Percentiles rank a stretch among this genome's conserved stretches.
These are phyloP conservation scores for Metschnikowia anglica DNA, from an alignment of 805 yeast genomes.

Conservation along the genomic window DNA sequence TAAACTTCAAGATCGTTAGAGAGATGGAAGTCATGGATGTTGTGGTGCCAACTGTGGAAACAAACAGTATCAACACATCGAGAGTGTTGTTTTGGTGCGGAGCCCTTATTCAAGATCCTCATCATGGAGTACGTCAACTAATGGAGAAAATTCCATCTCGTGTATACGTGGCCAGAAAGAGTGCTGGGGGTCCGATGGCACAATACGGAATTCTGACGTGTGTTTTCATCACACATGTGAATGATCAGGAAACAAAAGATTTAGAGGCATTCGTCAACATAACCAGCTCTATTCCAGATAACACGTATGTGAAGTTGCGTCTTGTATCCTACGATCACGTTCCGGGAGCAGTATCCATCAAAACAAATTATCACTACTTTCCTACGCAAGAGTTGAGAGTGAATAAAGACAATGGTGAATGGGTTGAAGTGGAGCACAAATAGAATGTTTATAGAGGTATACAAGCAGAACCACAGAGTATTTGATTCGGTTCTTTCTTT, in stretches of 20 bases:
- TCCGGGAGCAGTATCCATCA: conserved; percentile 81
- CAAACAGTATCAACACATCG: conserved; percentile 57
- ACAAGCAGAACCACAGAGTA: not conserved
- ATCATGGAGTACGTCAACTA: conserved; percentile 85
- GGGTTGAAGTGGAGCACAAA: conserved; percentile 50
- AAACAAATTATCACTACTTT: conserved; percentile 87
- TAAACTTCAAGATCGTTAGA: conserved; percentile 68
- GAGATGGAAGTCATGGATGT: conserved; percentile 62
- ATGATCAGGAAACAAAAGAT: conserved; percentile 70
- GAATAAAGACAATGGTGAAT: conserved; percentile 43
- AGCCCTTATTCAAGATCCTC: conserved; percentile 81
- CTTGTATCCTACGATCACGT: conserved; percentile 82
- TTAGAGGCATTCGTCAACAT: conserved; percentile 64
- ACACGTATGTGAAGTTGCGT: conserved; percentile 76
- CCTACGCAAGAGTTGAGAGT: conserved; percentile 65
- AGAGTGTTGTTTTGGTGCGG: conserved; percentile 83
- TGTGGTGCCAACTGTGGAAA: conserved; percentile 61
- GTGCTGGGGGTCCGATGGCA: conserved; percentile 82
- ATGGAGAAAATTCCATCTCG: conserved; percentile 74
- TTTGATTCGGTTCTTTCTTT: too few relatives aligned
- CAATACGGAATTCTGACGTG: conserved; percentile 78
- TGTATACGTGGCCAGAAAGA: conserved; percentile 76
- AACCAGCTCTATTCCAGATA: conserved; percentile 71
- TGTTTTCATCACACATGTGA: conserved; percentile 85
- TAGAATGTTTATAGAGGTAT: conserved; percentile 14